A percentile compares a stretch with the other conserved stretches of the same genome.
Evolutionary conservation across 192 early-diverging fungal species (phyloP).

Genomic region (Backusella australiensis): DNA sequence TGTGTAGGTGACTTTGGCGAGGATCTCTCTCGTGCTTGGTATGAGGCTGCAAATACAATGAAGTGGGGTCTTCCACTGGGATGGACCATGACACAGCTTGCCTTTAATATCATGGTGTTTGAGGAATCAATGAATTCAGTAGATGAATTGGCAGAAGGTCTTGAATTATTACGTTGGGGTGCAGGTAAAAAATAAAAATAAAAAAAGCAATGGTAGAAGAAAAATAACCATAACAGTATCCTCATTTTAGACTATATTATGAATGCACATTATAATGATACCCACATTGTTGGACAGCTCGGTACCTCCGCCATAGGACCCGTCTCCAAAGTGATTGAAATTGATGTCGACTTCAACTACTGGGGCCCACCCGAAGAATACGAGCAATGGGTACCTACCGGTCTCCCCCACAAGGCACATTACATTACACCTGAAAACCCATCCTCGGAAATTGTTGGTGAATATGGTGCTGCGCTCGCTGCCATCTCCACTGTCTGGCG

Average conservation of each 20-base stretch:
- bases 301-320: slow-evolving; percentile 33
- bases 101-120: slow-evolving; percentile 48
- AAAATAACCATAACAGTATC: neutral
- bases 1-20: slow-evolving; percentile 50
- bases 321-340: slow-evolving; percentile 26
- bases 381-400: slow-evolving; percentile 40
- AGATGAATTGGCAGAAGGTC: slow-evolving; percentile 39
- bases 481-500: slow-evolving; percentile 51
- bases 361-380: slow-evolving; percentile 54
- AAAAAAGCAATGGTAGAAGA: neutral
- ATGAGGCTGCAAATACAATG: slow-evolving; percentile 61
- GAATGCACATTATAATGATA: slow-evolving; percentile 53
- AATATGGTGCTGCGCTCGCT: slow-evolving; percentile 57
- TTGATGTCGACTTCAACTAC: slow-evolving; percentile 53
- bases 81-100: slow-evolving; percentile 44
- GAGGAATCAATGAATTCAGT: slow-evolving; percentile 40
- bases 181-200: slow-evolving; percentile 25
- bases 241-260: slow-evolving; percentile 46
- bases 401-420: slow-evolving; percentile 30
- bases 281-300: slow-evolving; percentile 46
- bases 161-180: slow-evolving; percentile 37
- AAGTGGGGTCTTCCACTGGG: slow-evolving; percentile 55
- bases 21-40: slow-evolving; percentile 52
- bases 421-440: slow-evolving; percentile 34
- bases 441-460: slow-evolving; percentile 37